Evolutionary conservation across 192 early-diverging fungal genomes (phyloP).

Genomic region (Coemansia brasiliensis): DNA sequence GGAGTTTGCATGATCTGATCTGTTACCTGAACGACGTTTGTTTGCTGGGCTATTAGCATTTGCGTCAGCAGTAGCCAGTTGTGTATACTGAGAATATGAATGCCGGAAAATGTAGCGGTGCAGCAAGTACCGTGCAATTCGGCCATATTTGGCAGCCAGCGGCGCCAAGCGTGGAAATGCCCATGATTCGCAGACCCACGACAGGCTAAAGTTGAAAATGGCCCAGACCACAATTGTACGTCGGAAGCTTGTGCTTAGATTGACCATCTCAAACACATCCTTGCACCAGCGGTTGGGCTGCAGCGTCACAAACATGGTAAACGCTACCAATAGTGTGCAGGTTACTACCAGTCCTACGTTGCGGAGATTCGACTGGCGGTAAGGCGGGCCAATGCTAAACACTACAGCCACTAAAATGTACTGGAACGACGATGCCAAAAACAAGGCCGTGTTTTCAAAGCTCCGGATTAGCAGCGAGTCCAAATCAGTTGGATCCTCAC

Average conservation of each 20-base stretch:
- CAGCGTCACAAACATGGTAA: constrained; percentile 62
- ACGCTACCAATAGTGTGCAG: constrained; percentile 62
- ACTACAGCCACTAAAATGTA: constrained; percentile 89
- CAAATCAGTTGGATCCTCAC: constrained; percentile 57
- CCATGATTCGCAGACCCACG: constrained; percentile 38
- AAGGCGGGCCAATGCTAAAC: constrained; percentile 95
- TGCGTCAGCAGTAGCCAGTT: constrained; percentile 9
- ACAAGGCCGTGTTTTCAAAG: constrained; percentile 91
- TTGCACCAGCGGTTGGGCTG: constrained; percentile 55
- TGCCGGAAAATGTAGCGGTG: constrained; percentile 19
- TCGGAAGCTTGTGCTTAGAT: constrained; percentile 59
- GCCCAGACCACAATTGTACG: constrained; percentile 62
- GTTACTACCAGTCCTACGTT: constrained; percentile 58
- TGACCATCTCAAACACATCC: constrained; percentile 69
- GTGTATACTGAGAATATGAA: constrained; percentile 13
- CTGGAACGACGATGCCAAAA: constrained; percentile 88
- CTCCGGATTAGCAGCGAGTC: constrained; percentile 70
- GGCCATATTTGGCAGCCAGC: constrained; percentile 16
- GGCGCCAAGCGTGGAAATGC: constrained; percentile 43
- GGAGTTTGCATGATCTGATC: neutral
- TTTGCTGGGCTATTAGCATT: neutral
- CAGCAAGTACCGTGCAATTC: constrained; percentile 19
- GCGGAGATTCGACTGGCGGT: constrained; percentile 81
- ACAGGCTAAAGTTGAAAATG: constrained; percentile 56
- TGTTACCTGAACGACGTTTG: constrained; percentile 6